Evolutionary conservation across 2,329 filamentous ascomycete species (phyloP), one percentile per base, ranked within the genome.

Genomic region (Aphanocladium album): DNA sequence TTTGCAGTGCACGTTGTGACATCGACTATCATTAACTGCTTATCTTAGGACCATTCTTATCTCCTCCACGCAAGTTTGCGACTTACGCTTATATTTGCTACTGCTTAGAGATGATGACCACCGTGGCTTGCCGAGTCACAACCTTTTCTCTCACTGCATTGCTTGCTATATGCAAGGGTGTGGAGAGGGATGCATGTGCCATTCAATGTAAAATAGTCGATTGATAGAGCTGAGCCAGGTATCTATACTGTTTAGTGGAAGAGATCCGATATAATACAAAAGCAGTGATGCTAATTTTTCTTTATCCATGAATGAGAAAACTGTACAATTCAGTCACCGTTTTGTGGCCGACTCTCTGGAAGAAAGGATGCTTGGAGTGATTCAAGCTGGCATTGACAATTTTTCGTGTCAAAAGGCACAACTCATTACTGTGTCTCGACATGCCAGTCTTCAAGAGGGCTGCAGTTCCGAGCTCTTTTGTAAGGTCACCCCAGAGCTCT

Each of bases 101-200:
- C 25, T 53, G 39, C 17, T 45, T 27, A 47, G 49, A 53, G 57
- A 52, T 53, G 39, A 39, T 30, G 23, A 14, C 12, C 17, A 53
- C 35, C 2, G 57, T 49, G 39, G 50, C 57, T 54, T 62, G 49
- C 64, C 60, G 62, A 67, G 68, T 66, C 64, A 64, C 68, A 66
- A 72, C 81, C 82, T 82, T 79, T 62, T 62, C 60, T 61, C 81
- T 83, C 81, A 80, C 79, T 81, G 74, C 77, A 74, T 65, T 67
- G 73, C 70, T 67, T 73, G 77, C 79, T 76, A 74, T 62, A 72
- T 60, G 80, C 71, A 72, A 70, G 73, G 79, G 67, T 76, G 80
- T 66, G 76, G 81, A 78, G 82, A 82, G 82, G 79, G 61, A 4
- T 35, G 11, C 23, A 37, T 23, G 11, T 7, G 25, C 12, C 16